phyloP scores from a whole-genome alignment of 2,329 filamentous ascomycete species.

The Microsporum canis region DNA sequence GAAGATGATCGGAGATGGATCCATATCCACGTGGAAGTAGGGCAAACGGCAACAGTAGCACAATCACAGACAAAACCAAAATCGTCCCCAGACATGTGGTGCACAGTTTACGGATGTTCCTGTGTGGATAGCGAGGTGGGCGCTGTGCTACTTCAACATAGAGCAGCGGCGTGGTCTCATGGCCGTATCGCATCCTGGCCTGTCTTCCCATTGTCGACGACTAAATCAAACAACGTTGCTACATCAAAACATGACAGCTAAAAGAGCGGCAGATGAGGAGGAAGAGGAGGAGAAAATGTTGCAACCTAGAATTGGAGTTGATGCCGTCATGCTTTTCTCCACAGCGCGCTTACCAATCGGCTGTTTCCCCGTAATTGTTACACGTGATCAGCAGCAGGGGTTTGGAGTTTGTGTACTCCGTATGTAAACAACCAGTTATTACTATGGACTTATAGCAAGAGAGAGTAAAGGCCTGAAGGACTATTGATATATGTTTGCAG shows the following conservation, averaged over 20 bases:
- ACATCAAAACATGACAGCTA: neutral
- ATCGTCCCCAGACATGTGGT: conserved; percentile 29
- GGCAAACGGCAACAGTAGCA: conserved; percentile 33
- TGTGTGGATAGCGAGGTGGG: conserved; percentile 34
- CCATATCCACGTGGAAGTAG: conserved; percentile 30
- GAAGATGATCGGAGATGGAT: conserved; percentile 31
- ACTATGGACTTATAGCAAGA: neutral
- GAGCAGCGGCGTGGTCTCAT: conserved; percentile 34
- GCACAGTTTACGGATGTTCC: conserved; percentile 33
- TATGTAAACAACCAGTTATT: no score
- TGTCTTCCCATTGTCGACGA: conserved; percentile 21
- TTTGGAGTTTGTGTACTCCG: no score
- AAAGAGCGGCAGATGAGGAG: neutral
- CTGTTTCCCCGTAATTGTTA: neutral
- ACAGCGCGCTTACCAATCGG: neutral
- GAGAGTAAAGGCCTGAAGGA: neutral
- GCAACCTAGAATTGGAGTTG: neutral
- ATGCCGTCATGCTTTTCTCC: neutral
- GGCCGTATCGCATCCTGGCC: conserved; percentile 23
- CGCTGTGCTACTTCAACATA: conserved; percentile 30
- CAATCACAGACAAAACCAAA: conserved; percentile 28
- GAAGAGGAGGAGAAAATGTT: neutral
- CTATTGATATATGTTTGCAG: neutral
- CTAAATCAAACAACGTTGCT: neutral
- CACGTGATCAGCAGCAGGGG: neutral